Evolutionary conservation across 208 protist genomes (phyloP).

Genomic region (Crithidia sp.): DNA sequence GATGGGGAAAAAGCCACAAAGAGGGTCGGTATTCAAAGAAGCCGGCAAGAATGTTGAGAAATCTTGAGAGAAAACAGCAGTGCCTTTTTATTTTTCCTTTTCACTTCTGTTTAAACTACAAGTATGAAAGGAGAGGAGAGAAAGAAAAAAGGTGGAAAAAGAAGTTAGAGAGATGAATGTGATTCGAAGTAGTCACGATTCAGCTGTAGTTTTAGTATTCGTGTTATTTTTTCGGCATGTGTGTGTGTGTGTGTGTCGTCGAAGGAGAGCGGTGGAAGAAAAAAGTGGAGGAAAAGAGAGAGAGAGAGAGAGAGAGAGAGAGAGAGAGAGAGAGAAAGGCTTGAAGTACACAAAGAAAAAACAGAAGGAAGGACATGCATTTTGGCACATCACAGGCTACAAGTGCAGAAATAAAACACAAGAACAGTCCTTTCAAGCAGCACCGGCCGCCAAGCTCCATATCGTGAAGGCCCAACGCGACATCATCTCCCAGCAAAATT

Average conservation of each 20-base stretch:
- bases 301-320: slow-evolving; percentile 14
- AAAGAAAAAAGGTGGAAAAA: no score
- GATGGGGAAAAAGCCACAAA: no score
- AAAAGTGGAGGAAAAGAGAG: not conserved
- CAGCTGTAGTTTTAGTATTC: not conserved
- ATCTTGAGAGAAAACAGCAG: not conserved
- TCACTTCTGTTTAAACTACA: not conserved
- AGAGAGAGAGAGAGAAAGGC: not conserved
- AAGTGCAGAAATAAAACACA: no score
- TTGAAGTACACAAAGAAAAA: not conserved
- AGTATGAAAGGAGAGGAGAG: not conserved
- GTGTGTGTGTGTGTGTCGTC: not conserved
- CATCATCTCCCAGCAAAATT: no score
- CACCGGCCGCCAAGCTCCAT: no score
- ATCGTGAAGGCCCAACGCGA: no score
- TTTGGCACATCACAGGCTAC: no score
- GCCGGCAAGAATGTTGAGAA: no score
- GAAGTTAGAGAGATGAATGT: not conserved
- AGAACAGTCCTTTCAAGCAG: no score
- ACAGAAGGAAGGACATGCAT: not conserved
- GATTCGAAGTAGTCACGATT: not conserved
- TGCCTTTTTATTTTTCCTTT: not conserved
- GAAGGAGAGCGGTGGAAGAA: not conserved
- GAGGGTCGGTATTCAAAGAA: no score
- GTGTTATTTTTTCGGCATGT: not conserved